A percentile compares a stretch with the other conserved stretches of the same genome.
phyloP scores from a whole-genome alignment of 2,329 filamentous ascomycete genomes.

The Myriosclerotinia duriaeana region DNA sequence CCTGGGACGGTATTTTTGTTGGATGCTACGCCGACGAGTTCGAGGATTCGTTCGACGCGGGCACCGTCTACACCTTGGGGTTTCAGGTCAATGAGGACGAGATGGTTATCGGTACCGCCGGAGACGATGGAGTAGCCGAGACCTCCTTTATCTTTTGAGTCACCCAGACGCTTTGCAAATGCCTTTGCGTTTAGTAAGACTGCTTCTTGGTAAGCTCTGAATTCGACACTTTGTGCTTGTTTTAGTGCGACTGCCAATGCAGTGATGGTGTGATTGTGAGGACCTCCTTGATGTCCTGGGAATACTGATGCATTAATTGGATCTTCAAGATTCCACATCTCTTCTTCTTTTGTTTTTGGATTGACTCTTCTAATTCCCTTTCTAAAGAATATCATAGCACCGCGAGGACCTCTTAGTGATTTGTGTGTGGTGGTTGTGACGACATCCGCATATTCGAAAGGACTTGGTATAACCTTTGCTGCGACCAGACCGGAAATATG shows the following conservation, averaged over 20 bases:
- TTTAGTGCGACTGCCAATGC: conserved; percentile 92
- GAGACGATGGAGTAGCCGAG: conserved; percentile 88
- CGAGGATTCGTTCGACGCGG: conserved; percentile 90
- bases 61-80: conserved; percentile 85
- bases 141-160: conserved; percentile 67
- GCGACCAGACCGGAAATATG: conserved; percentile 95
- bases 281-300: conserved; percentile 96
- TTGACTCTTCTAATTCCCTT: conserved; percentile 91
- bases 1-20: conserved; percentile 99
- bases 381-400: conserved; percentile 99
- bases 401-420: conserved; percentile 93
- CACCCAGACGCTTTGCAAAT: conserved; percentile 66
- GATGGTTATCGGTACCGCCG: conserved; percentile 95
- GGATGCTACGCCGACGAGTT: conserved; percentile 98
- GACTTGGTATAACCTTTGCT: conserved; percentile 84
- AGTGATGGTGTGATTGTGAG: conserved; percentile 99
- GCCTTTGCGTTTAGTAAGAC: conserved; percentile 90
- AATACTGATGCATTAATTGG: conserved; percentile 99
- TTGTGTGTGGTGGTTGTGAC: conserved; percentile 99
- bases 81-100: conserved; percentile 93
- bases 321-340: conserved; percentile 91
- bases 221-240: conserved; percentile 90
- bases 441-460: conserved; percentile 89
- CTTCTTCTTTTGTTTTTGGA: conserved; percentile 85
- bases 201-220: conserved; percentile 87